Evolutionary conservation across 2,329 filamentous ascomycete genomes (phyloP).

Genomic region (Aspergillus intermedius): DNA sequence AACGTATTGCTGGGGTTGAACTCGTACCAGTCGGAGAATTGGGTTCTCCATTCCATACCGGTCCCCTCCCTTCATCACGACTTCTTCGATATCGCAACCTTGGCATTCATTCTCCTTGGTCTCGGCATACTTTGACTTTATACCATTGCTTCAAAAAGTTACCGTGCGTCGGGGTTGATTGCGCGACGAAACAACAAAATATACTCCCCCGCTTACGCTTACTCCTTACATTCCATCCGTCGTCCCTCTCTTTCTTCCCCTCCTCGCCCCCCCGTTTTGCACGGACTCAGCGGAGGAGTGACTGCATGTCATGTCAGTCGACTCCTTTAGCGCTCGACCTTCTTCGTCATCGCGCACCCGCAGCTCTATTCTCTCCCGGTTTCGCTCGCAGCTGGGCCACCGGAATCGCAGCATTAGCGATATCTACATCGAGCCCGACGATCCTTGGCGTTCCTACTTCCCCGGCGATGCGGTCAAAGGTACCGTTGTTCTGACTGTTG

Average conservation of each 20-base stretch:
- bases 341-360: constrained; percentile 34
- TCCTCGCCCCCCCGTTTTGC: constrained; percentile 13
- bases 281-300: constrained; percentile 27
- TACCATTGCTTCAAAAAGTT: background rate
- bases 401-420: constrained; percentile 53
- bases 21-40: constrained; percentile 8
- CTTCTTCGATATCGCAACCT: background rate
- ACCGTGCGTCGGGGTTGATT: background rate
- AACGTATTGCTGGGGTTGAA: background rate
- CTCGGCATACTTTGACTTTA: background rate
- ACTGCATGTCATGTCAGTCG: constrained; percentile 37
- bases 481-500: constrained; percentile 53
- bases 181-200: background rate
- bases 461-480: constrained; percentile 58
- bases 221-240: background rate
- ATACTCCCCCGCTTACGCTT: background rate
- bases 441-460: constrained; percentile 57
- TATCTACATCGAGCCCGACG: constrained; percentile 56
- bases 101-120: background rate
- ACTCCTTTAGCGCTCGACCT: constrained; percentile 25
- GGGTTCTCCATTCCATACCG: constrained; percentile 3
- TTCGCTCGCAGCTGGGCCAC: constrained; percentile 50
- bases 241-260: constrained; percentile 7
- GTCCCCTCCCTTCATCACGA: background rate
- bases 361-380: constrained; percentile 45